These are phyloP conservation scores for Beverwykella pulmonaria DNA, from an alignment of 495 filamentous ascomycete species.

Conservation along the genomic window DNA sequence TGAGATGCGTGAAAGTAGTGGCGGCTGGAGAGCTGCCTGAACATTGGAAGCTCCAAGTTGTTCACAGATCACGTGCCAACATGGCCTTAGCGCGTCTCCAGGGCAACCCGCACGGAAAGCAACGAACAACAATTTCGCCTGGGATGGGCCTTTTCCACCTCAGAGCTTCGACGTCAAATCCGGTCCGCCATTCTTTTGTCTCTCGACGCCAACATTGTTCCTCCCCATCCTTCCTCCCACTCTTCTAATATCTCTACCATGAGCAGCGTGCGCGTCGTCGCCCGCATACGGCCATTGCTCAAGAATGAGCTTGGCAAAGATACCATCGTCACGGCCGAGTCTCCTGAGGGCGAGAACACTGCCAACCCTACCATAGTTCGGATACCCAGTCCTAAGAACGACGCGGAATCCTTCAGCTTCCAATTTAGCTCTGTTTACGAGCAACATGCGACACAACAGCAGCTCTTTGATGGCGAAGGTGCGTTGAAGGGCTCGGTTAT, in stretches of 20 bases:
- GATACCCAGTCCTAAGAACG: conserved; percentile 94
- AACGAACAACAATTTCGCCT: background rate
- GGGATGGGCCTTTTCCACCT: conserved; percentile 2
- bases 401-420: conserved; percentile 86
- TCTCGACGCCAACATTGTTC: conserved; percentile 8
- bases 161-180: conserved; percentile 6
- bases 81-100: background rate
- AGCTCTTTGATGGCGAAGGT: conserved; percentile 88
- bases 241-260: conserved; percentile 43
- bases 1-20: background rate
- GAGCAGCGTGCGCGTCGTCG: conserved; percentile 81
- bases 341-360: conserved; percentile 47
- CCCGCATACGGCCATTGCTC: conserved; percentile 83
- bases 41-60: background rate
- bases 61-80: background rate
- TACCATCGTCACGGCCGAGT: conserved; percentile 69
- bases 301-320: conserved; percentile 81
- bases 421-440: conserved; percentile 95
- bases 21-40: too few species aligned
- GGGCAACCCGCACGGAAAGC: conserved; percentile 8
- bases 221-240: background rate
- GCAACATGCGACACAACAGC: conserved; percentile 73
- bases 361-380: conserved; percentile 70
- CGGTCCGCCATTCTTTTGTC: conserved; percentile 24
- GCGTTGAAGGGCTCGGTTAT: conserved; percentile 6